Conservation (phyloP, 192 early-diverging fungal species). For the Backusella australiensis region DNA sequence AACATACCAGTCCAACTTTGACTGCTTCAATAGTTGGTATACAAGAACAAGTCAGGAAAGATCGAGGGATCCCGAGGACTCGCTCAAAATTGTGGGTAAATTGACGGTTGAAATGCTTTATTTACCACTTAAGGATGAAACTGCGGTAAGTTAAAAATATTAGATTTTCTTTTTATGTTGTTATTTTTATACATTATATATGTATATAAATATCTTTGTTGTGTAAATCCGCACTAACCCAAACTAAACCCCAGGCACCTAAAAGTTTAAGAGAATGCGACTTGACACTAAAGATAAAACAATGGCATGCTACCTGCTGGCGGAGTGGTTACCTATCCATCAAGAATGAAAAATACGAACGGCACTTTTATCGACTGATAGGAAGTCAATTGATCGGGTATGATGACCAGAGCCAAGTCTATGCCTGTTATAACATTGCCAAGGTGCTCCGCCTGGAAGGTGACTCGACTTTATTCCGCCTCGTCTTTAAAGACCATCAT, state of each 20-base stretch:
- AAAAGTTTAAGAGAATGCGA: slow-evolving; percentile 27
- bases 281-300: slow-evolving; percentile 17
- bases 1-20: slow-evolving; percentile 21
- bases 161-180: not conserved
- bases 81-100: slow-evolving; percentile 24
- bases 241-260: slow-evolving; percentile 4
- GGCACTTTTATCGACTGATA: slow-evolving; percentile 16
- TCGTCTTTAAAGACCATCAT: slow-evolving; percentile 12
- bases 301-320: slow-evolving; percentile 32
- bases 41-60: slow-evolving; percentile 7
- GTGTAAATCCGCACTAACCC: not conserved
- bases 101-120: slow-evolving; percentile 28
- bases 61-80: slow-evolving; percentile 13
- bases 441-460: slow-evolving; percentile 12
- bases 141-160: slow-evolving; percentile 3
- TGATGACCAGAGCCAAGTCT: not conserved
- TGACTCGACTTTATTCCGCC: slow-evolving; percentile 1
- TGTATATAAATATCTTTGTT: not conserved
- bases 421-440: slow-evolving; percentile 15
- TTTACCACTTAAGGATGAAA: slow-evolving; percentile 18
- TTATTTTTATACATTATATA: not conserved
- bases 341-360: not conserved
- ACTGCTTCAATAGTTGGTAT: slow-evolving; percentile 30
- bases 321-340: slow-evolving; percentile 18
- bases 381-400: slow-evolving; percentile 23